phyloP scores from a whole-genome alignment of 169 alveolate species.

The Cryptosporidium parvum region DNA sequence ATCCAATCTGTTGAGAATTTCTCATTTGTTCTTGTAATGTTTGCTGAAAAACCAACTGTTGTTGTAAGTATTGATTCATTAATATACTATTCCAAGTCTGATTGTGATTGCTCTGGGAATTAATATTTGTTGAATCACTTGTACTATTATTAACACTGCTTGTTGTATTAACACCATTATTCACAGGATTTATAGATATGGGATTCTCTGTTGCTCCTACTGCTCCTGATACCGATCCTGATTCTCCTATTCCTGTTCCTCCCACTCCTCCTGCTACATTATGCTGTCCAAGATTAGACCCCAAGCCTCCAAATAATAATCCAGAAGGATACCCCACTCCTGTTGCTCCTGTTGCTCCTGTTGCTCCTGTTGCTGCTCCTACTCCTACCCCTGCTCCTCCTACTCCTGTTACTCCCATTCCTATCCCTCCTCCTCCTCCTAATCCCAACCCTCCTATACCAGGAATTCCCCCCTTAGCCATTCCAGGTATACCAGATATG shows the following conservation, averaged over 20 bases:
- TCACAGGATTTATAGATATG: too few species aligned
- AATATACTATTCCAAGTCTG: slow-evolving; percentile 23
- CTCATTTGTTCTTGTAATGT: slow-evolving; percentile 56
- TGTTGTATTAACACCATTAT: not conserved
- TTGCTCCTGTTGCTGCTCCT: too few species aligned
- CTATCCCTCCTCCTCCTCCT: not conserved
- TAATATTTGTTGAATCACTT: not conserved
- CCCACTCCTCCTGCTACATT: not conserved
- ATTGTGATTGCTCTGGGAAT: not conserved
- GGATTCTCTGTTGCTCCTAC: too few species aligned
- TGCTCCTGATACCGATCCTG: not conserved
- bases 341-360: too few species aligned
- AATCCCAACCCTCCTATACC: not conserved
- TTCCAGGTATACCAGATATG: not conserved
- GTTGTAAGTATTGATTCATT: slow-evolving; percentile 72
- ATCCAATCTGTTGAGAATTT: slow-evolving; percentile 8
- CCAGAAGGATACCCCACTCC: not conserved
- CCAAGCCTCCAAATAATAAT: not conserved
- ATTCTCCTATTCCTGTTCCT: not conserved
- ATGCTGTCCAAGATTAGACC: not conserved
- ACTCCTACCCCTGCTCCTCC: too few species aligned
- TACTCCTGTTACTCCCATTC: too few species aligned
- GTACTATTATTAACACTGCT: not conserved
- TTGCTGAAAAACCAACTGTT: slow-evolving; percentile 55
- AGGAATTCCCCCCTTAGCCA: not conserved